phyloP scores from a whole-genome alignment of 1,284 basidiomycete genomes.

The Athelia sp. region DNA sequence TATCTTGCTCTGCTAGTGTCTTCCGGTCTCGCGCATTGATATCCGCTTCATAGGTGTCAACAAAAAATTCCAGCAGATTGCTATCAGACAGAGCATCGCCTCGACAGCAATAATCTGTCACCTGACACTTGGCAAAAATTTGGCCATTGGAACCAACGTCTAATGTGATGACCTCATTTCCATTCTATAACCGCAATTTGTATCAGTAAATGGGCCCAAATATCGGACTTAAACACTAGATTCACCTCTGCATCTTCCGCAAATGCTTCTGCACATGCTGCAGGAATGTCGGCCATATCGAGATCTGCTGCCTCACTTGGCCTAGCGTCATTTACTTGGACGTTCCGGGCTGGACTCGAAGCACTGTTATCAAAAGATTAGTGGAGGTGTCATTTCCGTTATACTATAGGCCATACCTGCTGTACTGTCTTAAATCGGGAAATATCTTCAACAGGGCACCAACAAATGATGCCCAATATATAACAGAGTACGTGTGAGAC shows the following conservation, averaged over 20 bases:
- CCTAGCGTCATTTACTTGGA: too few relatives aligned
- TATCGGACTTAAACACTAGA: too few relatives aligned
- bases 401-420: too few relatives aligned
- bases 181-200: neutral
- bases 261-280: too few relatives aligned
- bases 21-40: conserved; percentile 4
- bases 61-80: conserved; percentile 18
- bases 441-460: conserved; percentile 11
- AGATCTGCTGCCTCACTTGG: too few relatives aligned
- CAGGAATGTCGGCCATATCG: too few relatives aligned
- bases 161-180: conserved; percentile 2
- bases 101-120: conserved; percentile 21
- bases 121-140: conserved; percentile 14
- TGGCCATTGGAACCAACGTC: neutral
- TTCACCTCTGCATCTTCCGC: too few relatives aligned
- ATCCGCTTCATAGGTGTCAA: conserved; percentile 22
- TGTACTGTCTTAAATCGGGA: conserved; percentile 10
- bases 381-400: too few relatives aligned
- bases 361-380: too few relatives aligned
- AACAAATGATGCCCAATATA: conserved; percentile 26
- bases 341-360: too few relatives aligned
- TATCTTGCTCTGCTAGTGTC: neutral
- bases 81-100: conserved; percentile 13
- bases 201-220: neutral
- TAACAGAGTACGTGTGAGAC: conserved; percentile 25